Evolutionary conservation across 495 filamentous ascomycete species (phyloP).

Genomic region (Niebla homalea): DNA sequence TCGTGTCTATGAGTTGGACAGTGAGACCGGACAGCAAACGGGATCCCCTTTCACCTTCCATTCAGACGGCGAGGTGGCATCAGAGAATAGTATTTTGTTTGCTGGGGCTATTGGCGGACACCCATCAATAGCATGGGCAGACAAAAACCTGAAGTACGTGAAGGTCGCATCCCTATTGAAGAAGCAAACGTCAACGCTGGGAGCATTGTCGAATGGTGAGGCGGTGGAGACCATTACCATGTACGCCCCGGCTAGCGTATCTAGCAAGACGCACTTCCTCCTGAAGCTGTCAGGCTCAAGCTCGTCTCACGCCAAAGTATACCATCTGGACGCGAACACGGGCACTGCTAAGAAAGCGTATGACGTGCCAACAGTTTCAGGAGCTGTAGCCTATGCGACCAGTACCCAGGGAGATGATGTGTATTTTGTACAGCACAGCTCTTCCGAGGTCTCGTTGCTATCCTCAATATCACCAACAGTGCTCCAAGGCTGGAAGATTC

Average conservation of each 20-base stretch:
- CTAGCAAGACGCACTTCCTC: constrained; percentile 65
- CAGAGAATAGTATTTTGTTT: constrained; percentile 55
- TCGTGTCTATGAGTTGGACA: constrained; percentile 59
- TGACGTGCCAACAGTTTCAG: constrained; percentile 51
- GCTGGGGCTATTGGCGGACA: constrained; percentile 74
- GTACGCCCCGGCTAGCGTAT: constrained; percentile 56
- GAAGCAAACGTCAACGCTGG: constrained; percentile 42
- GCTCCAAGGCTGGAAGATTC: constrained; percentile 56
- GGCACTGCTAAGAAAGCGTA: constrained; percentile 58
- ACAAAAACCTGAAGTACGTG: constrained; percentile 49
- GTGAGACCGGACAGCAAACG: constrained; percentile 50
- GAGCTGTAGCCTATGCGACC: constrained; percentile 61
- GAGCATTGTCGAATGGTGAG: constrained; percentile 40
- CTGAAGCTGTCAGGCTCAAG: constrained; percentile 63
- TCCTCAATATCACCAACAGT: constrained; percentile 67
- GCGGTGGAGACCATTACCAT: constrained; percentile 53
- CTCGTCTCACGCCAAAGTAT: constrained; percentile 74
- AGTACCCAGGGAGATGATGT: constrained; percentile 68
- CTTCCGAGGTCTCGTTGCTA: constrained; percentile 54
- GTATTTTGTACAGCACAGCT: constrained; percentile 71
- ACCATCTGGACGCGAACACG: constrained; percentile 61
- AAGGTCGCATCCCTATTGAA: constrained; percentile 72
- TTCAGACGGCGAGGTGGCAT: constrained; percentile 58
- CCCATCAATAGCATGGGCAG: constrained; percentile 72
- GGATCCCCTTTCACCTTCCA: constrained; percentile 49